Percentiles rank a stretch among this genome's conserved stretches.
phyloP scores from a whole-genome alignment of 192 early-diverging fungal species.

The Umbelopsis ramanniana region DNA sequence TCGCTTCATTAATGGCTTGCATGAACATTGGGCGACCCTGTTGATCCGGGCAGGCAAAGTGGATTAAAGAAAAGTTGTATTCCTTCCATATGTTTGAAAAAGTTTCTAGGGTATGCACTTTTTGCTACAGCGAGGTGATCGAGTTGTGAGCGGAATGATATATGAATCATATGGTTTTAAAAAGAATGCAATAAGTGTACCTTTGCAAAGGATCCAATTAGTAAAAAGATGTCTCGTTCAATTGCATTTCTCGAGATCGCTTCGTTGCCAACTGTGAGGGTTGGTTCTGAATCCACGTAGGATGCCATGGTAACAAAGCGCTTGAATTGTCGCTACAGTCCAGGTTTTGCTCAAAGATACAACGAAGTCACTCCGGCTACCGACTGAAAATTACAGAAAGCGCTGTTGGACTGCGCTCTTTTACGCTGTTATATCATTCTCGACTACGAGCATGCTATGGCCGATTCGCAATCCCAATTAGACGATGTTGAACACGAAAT shows the following conservation, averaged over 20 bases:
- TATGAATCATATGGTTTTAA: too few species aligned
- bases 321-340: neutral
- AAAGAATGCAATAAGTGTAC: neutral
- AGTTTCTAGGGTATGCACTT: neutral
- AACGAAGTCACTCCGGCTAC: neutral
- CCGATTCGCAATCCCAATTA: conserved; percentile 2
- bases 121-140: neutral
- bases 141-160: too few species aligned
- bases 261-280: conserved; percentile 4
- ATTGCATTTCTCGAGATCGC: conserved; percentile 3
- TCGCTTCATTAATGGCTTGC: conserved; percentile 52
- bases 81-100: conserved; percentile 47
- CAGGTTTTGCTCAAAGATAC: neutral
- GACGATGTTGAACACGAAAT: conserved; percentile 11
- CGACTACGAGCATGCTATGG: neutral
- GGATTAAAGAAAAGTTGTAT: conserved; percentile 58
- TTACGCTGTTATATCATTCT: neutral
- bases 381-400: neutral
- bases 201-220: neutral
- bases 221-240: neutral
- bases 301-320: neutral
- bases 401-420: neutral
- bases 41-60: conserved; percentile 62
- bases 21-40: conserved; percentile 58
- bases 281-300: conserved; percentile 4